Conservation (phyloP, 345 rosid genomes). For the Lepidium sativum region DNA sequence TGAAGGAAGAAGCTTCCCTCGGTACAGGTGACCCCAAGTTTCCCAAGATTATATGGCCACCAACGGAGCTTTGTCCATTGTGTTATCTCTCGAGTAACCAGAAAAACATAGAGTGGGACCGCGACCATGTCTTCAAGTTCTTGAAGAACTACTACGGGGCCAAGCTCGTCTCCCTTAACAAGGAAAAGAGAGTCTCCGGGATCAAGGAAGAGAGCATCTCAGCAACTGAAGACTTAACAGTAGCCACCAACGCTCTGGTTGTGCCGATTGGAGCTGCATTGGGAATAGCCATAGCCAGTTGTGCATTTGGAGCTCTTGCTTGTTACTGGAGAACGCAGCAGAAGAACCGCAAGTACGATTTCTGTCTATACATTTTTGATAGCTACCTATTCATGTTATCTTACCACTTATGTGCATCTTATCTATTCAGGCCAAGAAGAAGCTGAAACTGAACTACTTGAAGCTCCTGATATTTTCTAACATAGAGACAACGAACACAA, state of each 20-base stretch:
- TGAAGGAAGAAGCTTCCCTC: conserved; percentile 75
- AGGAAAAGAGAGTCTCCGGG: conserved; percentile 39
- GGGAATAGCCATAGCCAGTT: conserved; percentile 94
- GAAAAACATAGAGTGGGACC: conserved; percentile 49
- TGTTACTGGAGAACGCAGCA: conserved; percentile 97
- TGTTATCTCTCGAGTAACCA: conserved; percentile 41
- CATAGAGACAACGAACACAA: conserved; percentile 11
- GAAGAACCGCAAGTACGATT: conserved; percentile 91
- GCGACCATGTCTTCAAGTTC: conserved; percentile 61
- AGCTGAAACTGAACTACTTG: conserved; percentile 20
- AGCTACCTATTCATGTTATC: not conserved
- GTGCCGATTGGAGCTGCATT: conserved; percentile 97
- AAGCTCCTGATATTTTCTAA: not conserved
- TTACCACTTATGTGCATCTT: not conserved
- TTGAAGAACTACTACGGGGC: conserved; percentile 63
- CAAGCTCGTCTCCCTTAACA: conserved; percentile 52
- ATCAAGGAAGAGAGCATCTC: conserved; percentile 32
- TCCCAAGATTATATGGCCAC: conserved; percentile 95
- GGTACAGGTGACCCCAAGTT: conserved; percentile 74
- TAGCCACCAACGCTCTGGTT: conserved; percentile 64
- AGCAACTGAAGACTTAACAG: conserved; percentile 45
- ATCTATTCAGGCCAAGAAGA: conserved; percentile 26
- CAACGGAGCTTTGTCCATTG: conserved; percentile 70
- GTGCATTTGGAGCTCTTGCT: conserved; percentile 95
- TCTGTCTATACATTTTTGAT: conserved; percentile 51